Evolutionary conservation across 2,329 filamentous ascomycete genomes (phyloP).

Genomic region (Metarhizium anisopliae): DNA sequence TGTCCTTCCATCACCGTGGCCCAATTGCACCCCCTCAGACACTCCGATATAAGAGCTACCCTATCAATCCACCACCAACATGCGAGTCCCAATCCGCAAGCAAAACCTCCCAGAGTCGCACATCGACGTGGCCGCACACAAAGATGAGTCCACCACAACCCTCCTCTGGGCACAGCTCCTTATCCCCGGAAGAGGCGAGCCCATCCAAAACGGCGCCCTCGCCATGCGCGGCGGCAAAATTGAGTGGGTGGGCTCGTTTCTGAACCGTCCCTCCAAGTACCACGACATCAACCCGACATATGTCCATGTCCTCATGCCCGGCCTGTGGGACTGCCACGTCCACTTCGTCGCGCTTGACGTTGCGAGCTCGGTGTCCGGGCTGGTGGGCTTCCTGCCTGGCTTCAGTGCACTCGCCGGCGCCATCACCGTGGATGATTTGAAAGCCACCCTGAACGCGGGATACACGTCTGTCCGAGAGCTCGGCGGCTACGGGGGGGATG

Average conservation of each 20-base stretch:
- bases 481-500: conserved; percentile 35
- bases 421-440: conserved; percentile 17
- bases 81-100: conserved; percentile 8
- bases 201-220: conserved; percentile 22
- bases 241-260: conserved; percentile 25
- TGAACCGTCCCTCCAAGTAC: conserved; percentile 8
- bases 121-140: conserved; percentile 3
- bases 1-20: background rate
- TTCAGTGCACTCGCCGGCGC: conserved; percentile 9
- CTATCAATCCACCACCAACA: background rate
- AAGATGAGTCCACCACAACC: conserved; percentile 3
- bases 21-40: background rate
- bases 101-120: conserved; percentile 4
- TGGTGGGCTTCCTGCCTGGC: conserved; percentile 6
- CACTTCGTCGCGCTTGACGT: conserved; percentile 32
- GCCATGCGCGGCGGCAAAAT: conserved; percentile 28
- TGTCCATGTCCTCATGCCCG: conserved; percentile 38
- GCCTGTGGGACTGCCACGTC: conserved; percentile 44
- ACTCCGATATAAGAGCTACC: background rate
- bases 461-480: conserved; percentile 43
- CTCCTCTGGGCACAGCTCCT: conserved; percentile 21
- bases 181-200: conserved; percentile 29
- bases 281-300: conserved; percentile 19
- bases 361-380: background rate
- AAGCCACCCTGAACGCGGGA: conserved; percentile 31